Base-by-base conservation (phyloP, 2,329 filamentous ascomycete species). In the Trichoderma koningii region DNA sequence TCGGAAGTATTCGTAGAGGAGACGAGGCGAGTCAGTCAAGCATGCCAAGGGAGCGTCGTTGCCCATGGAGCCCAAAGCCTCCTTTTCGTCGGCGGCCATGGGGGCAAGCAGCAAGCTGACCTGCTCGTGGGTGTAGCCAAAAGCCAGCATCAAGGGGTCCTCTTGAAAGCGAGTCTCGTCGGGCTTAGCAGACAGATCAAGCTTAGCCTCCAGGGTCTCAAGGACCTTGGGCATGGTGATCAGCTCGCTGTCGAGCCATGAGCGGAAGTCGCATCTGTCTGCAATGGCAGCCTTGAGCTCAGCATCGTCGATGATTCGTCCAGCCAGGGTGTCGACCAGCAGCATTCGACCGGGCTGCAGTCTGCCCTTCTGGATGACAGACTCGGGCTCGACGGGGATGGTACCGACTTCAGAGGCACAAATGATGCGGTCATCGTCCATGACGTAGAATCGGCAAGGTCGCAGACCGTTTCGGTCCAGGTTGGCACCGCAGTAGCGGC, bases 31-130 rank as follows among this genome's bases (percentile, higher is more conserved):
- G 69, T 91, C 86, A n/a, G 94, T 91, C 75, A 98, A 83, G 77
- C 93, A 97, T 61, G 94, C 94, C 69, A 98, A 82, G 50, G 94
- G 94, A 51, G 91, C 92, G 81, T 98, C 94, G 75, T 98, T 98
- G 72, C 94, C 94, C 94, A 98, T 98, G 66, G 94, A 98, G 47
- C 94, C 94, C 62, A 98, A 85, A 50, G 94, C 94, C 78, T 98
- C 94, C 81, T 98, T 98, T 67, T 96, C 96, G 73, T 98, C 94
- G 26, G 93, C 93, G 66, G 93, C 94, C 94, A 98, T 98, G 10
- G 94, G 94, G 19, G 90, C 94, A 60, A 98, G 87, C 44, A 98
- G 83, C 75, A 98, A 80, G 77, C 90, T 94, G 76, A 98, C 90
- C 79, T 98, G 94, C 81, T 98, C 94, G 68, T 97, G 89, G 7